Evolutionary conservation across 257 asterid genomes (phyloP).

Genomic region (Phtheirospermum japonicum): DNA sequence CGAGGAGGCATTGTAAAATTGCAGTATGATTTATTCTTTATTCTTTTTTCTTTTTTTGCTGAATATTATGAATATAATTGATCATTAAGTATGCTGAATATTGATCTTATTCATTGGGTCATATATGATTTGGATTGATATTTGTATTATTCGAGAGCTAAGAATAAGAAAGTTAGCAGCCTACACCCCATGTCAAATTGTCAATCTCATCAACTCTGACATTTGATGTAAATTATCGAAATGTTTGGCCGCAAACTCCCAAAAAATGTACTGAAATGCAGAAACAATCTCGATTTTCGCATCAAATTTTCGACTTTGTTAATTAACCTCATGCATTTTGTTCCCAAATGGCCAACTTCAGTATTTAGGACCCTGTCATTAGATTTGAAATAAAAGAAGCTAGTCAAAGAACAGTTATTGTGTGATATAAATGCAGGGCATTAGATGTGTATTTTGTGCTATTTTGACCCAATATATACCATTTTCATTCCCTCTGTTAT

Average conservation of each 20-base stretch:
- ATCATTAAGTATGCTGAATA: not conserved
- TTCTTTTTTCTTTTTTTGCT: not conserved
- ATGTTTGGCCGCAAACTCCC: not conserved
- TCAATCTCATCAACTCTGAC: not conserved
- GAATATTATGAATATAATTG: not conserved
- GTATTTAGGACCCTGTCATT: too few species aligned
- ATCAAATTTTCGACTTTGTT: too few species aligned
- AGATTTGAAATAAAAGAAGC: too few species aligned
- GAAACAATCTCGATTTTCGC: not conserved
- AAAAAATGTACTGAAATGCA: not conserved
- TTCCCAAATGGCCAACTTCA: too few species aligned
- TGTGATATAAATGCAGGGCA: too few species aligned
- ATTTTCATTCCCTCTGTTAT: slow-evolving; percentile 6
- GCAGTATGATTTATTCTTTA: not conserved
- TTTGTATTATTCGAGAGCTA: slow-evolving; percentile 2
- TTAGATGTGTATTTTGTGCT: too few species aligned
- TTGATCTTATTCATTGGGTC: not conserved
- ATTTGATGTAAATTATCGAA: not conserved
- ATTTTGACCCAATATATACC: not conserved
- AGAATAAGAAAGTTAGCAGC: not conserved
- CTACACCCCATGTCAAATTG: not conserved
- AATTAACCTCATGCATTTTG: too few species aligned
- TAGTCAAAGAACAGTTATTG: too few species aligned
- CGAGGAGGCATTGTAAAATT: slow-evolving; percentile 1
- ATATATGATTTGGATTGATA: not conserved